phyloP scores from a whole-genome alignment of 257 asterid genomes.

The Nicotiana otophora region DNA sequence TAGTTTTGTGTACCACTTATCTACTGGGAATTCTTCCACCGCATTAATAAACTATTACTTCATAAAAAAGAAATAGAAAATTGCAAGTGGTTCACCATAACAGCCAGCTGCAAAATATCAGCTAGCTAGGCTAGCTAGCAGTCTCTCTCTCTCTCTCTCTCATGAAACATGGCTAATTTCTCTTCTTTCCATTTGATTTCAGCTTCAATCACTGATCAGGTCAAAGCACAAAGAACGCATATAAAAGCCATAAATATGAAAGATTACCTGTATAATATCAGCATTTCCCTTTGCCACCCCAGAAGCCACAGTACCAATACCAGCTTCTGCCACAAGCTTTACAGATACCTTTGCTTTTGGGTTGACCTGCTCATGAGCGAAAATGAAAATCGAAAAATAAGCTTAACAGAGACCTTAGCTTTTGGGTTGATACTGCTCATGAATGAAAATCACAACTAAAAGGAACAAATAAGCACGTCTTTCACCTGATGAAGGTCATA shows the following conservation, averaged over 20 bases:
- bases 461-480: not conserved
- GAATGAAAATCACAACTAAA: not conserved
- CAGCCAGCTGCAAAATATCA: not conserved
- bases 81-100: conserved; percentile 8
- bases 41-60: not conserved
- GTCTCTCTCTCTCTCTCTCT: not conserved
- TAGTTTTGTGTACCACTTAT: not conserved
- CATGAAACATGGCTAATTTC: not conserved
- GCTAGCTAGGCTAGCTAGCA: not conserved
- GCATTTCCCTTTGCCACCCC: conserved; percentile 99
- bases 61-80: not conserved
- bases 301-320: conserved; percentile 99
- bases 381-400: not conserved
- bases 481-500: conserved; percentile 98
- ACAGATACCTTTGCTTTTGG: conserved; percentile 96
- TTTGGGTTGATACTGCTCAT: conserved; percentile 69
- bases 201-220: not conserved
- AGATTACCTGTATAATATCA: conserved; percentile 82
- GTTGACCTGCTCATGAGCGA: conserved; percentile 59
- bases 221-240: not conserved
- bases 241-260: not conserved
- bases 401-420: conserved; percentile 71
- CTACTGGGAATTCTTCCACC: not conserved
- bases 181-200: not conserved
- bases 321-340: conserved; percentile 98